Base-by-base conservation (phyloP, 495 filamentous ascomycete species). In the Tricharina praecox region DNA sequence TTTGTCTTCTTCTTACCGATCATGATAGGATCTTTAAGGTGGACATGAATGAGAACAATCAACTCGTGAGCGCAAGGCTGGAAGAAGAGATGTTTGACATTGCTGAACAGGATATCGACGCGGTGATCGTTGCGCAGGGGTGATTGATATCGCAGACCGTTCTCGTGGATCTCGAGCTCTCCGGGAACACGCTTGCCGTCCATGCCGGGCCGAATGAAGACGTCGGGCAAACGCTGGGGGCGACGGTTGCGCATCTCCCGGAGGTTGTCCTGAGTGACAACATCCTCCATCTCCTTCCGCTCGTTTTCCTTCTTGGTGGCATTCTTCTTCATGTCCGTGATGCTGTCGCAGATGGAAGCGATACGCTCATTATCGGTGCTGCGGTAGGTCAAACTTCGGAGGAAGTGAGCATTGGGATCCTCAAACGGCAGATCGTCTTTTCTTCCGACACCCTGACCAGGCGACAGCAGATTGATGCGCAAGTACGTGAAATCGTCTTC, bases 231-330 rank as follows among this genome's bases (percentile, higher is more conserved):
- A 39, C 80, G 77, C 49, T 76, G 74, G 23, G 90, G 88, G 44
- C 87, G 85, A 30, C 87, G 84, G 67, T 88, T 92, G 67, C 84
- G 68, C 47, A 92, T 82, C 65, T 94, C 86, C 53, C 87, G 65
- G 16, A 99, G 75, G 67, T 96, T 96, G 54, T 96, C 92, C 63
- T 96, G 92, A 63, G 96, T 93, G 3, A 99, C 85, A n/a, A 99
- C 92, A 69, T 96, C 92, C 60, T 96, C 92, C 80, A 99, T 77
- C 54, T 99, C 87, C 63, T 99, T 99, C 71, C 94, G 94, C 63
- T 99, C 90, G 59, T 95, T 85, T 61, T 96, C 92, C 51, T 80
- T 78, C 56, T 92, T 83, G 28, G 83, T 73, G 2, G 84, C 77
- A 53, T 81, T 81, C 64, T 90, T 93, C 64, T 93, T 88, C 60